Conservation (phyloP, 2,329 filamentous ascomycete species). For the Apiospora kogelbergensis region DNA sequence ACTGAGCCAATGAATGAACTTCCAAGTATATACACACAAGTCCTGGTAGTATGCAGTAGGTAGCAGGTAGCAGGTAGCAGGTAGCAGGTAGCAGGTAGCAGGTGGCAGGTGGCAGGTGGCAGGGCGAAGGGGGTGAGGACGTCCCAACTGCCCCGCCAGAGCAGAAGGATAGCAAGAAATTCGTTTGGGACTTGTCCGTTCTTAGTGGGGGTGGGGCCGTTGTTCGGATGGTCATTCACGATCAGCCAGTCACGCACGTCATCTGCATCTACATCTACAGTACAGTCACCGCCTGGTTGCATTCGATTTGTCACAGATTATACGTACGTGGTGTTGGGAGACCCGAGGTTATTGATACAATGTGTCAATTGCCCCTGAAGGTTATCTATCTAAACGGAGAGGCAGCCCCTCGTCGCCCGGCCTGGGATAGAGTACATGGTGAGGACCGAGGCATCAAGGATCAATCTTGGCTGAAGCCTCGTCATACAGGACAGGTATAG, state of each 20-base stretch:
- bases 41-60: neutral
- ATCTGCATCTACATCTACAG: neutral
- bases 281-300: neutral
- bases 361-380: neutral
- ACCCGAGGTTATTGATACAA: neutral
- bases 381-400: conserved; percentile 1
- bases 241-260: conserved; percentile 6
- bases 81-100: neutral
- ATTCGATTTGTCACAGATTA: neutral
- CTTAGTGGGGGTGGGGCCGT: conserved; percentile 5
- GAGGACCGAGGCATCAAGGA: conserved; percentile 2
- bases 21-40: conserved; percentile 1
- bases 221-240: neutral
- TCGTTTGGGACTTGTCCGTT: conserved; percentile 1
- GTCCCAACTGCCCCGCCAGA: neutral
- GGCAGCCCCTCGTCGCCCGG: neutral
- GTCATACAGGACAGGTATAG: neutral
- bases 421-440: neutral
- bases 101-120: neutral
- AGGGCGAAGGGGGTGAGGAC: neutral
- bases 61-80: neutral
- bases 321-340: too few species aligned
- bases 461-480: conserved; percentile 1
- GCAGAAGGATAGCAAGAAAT: neutral
- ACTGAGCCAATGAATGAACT: neutral